Percentiles rank a stretch among this genome's conserved stretches.
These are phyloP conservation scores for Panaeolus cyanescens DNA, from an alignment of 768 basidiomycete genomes.

Conservation along the genomic window DNA sequence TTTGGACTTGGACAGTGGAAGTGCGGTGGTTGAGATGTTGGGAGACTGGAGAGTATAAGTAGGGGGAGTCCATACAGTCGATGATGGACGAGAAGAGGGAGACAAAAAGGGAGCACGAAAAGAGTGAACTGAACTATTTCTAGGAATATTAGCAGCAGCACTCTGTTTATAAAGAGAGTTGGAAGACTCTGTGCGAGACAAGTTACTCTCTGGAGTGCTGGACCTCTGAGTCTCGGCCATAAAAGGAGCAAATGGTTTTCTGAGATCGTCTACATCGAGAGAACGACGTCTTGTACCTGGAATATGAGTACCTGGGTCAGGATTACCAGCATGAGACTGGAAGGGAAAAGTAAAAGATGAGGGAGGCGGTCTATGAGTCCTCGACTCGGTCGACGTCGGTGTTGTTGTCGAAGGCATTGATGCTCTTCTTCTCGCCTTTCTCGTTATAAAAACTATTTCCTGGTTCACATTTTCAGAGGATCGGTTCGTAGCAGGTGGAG, in stretches of 20 bases:
- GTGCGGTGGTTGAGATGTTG: slow-evolving; percentile 27
- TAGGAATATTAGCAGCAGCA: slow-evolving; percentile 44
- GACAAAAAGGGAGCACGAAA: slow-evolving; percentile 75
- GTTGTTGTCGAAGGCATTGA: slow-evolving; percentile 5
- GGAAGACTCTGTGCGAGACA: slow-evolving; percentile 23
- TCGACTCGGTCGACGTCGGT: slow-evolving; percentile 3
- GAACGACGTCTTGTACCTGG: slow-evolving; percentile 38
- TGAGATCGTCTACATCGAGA: slow-evolving; percentile 41
- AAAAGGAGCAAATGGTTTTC: slow-evolving; percentile 52
- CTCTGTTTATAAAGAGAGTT: slow-evolving; percentile 46
- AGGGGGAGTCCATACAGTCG: slow-evolving; percentile 64
- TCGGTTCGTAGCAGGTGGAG: not conserved
- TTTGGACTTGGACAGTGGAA: slow-evolving; percentile 28
- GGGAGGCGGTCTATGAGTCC: slow-evolving; percentile 24
- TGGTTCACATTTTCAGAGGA: not conserved
- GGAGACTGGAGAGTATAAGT: slow-evolving; percentile 31
- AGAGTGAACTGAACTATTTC: slow-evolving; percentile 43
- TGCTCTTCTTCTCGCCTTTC: not conserved
- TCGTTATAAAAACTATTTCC: not conserved
- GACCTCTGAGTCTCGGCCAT: slow-evolving; percentile 29
- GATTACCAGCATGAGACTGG: slow-evolving; percentile 66
- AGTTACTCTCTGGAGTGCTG: slow-evolving; percentile 13
- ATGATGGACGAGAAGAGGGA: slow-evolving; percentile 66
- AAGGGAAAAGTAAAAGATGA: slow-evolving; percentile 49
- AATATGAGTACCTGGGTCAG: slow-evolving; percentile 53